Percentiles rank a stretch among this genome's conserved stretches.
Evolutionary conservation across 331 rosid species (phyloP).

Genomic region (Saraca asoca): DNA sequence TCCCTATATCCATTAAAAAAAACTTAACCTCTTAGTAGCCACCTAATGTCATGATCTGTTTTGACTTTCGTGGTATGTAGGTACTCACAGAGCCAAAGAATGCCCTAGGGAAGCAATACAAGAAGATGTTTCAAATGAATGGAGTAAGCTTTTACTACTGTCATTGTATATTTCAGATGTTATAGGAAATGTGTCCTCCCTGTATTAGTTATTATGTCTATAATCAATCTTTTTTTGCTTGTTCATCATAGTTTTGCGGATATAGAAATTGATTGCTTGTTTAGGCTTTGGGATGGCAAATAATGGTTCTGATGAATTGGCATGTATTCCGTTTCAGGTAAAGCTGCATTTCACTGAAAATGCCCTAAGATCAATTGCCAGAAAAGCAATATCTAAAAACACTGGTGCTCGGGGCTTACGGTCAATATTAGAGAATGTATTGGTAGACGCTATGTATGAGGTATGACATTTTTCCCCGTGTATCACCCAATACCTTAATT

Average conservation of each 20-base stretch:
- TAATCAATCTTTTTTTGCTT: conserved; percentile 8
- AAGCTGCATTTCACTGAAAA: conserved; percentile 68
- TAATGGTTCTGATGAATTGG: too few relatives aligned
- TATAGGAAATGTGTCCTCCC: conserved; percentile 17
- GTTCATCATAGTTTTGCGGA: conserved; percentile 27
- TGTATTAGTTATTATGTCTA: not conserved
- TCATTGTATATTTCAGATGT: not conserved
- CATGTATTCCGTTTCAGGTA: conserved; percentile 53
- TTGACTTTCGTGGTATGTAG: conserved; percentile 44
- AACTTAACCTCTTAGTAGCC: too few relatives aligned
- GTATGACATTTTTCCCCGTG: too few relatives aligned
- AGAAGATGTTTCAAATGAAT: conserved; percentile 88
- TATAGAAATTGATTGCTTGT: conserved; percentile 27
- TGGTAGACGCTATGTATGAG: conserved; percentile 8
- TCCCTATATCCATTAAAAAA: too few relatives aligned
- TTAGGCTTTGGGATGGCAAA: conserved; percentile 9
- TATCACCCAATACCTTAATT: too few relatives aligned
- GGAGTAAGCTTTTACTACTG: conserved; percentile 53
- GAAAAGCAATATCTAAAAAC: conserved; percentile 77
- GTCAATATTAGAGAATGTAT: conserved; percentile 70
- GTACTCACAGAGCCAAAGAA: conserved; percentile 92
- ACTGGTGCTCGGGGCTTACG: conserved; percentile 92
- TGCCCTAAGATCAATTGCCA: conserved; percentile 73
- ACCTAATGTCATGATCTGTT: conserved; percentile 14
- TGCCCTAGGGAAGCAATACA: conserved; percentile 96